Evolutionary conservation across 2,329 filamentous ascomycete genomes (phyloP).

Genomic region (Chaetoscypha palmicola): DNA sequence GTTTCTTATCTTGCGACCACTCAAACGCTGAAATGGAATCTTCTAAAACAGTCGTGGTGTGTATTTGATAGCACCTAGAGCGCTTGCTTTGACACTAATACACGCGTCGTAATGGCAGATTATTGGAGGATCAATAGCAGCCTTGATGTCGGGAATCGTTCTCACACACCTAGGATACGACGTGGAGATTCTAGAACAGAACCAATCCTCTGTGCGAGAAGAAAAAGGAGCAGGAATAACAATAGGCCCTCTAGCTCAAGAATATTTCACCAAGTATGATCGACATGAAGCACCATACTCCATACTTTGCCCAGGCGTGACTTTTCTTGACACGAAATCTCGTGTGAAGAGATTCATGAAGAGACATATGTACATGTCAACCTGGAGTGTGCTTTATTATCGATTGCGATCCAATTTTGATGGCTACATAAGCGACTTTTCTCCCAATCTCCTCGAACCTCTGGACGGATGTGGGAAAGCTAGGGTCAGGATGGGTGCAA

Average conservation of each 20-base stretch:
- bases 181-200: neutral
- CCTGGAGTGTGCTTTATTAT: slow-evolving; percentile 2
- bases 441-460: neutral
- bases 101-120: no score
- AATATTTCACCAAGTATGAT: neutral
- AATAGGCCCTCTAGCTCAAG: neutral
- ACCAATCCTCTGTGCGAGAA: neutral
- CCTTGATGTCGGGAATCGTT: neutral
- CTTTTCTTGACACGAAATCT: neutral
- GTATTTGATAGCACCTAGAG: no score
- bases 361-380: neutral
- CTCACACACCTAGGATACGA: neutral
- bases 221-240: slow-evolving; percentile 1
- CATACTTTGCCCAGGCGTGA: neutral
- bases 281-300: neutral
- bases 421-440: neutral
- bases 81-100: no score
- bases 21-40: no score
- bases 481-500: neutral
- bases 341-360: neutral
- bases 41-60: no score
- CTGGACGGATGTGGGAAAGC: neutral
- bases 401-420: slow-evolving; percentile 2
- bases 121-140: neutral
- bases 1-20: no score